Conservation (phyloP, 2,329 filamentous ascomycete species). For the Aureobasidium musti region DNA sequence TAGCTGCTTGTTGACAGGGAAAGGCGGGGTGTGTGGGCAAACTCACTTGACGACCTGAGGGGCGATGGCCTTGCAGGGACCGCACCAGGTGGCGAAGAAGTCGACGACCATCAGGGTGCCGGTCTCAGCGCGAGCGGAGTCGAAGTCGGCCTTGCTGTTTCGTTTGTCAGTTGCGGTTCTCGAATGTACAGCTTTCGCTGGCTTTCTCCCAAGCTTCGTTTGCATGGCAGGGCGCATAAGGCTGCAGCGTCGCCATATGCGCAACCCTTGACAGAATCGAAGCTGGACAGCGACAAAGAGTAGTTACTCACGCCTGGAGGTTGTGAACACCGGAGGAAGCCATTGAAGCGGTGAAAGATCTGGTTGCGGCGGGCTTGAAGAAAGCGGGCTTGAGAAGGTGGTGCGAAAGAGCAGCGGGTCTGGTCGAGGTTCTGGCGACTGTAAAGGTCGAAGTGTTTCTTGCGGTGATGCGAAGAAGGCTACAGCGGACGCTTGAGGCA, state of each 20-base stretch:
- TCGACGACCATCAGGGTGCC: constrained; percentile 74
- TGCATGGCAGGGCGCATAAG: background rate
- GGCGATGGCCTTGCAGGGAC: constrained; percentile 88
- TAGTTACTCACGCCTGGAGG: constrained; percentile 46
- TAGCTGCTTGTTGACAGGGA: constrained; percentile 24
- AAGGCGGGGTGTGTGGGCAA: background rate
- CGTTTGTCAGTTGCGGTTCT: constrained; percentile 12
- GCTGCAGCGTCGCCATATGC: background rate
- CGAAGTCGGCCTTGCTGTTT: constrained; percentile 61
- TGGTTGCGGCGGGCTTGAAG: constrained; percentile 33
- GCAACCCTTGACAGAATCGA: background rate
- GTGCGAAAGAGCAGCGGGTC: constrained; percentile 27
- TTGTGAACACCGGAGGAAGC: constrained; percentile 54
- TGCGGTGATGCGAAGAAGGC: constrained; percentile 31
- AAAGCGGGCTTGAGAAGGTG: constrained; percentile 31
- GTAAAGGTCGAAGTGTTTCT: constrained; percentile 29
- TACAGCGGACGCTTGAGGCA: constrained; percentile 23
- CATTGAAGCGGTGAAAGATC: constrained; percentile 50
- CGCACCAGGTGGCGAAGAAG: constrained; percentile 89
- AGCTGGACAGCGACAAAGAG: background rate
- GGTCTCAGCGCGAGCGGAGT: constrained; percentile 53
- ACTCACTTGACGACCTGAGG: constrained; percentile 69
- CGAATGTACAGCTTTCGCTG: background rate
- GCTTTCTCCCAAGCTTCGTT: constrained; percentile 1
- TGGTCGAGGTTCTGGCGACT: constrained; percentile 20